These are phyloP conservation scores for Mycena citricolor DNA, from an alignment of 1,284 basidiomycete species.

Conservation along the genomic window DNA sequence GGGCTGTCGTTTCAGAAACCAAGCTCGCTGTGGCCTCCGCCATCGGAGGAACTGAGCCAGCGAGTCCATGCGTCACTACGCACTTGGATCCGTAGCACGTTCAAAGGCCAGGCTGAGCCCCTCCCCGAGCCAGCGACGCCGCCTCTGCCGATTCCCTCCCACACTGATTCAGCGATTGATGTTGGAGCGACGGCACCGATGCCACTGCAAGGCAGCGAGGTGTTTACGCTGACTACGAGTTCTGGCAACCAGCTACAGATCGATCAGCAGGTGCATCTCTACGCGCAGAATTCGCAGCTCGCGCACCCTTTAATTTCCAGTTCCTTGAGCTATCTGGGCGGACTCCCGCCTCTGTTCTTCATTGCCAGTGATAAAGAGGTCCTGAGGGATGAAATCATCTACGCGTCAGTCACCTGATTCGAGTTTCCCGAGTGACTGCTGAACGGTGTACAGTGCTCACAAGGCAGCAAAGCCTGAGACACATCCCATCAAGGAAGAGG, in stretches of 20 bases:
- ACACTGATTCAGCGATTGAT: slow-evolving; percentile 29
- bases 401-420: slow-evolving; percentile 57
- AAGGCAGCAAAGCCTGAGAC: slow-evolving; percentile 84
- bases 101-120: slow-evolving; percentile 32
- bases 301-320: slow-evolving; percentile 88
- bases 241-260: slow-evolving; percentile 48
- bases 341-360: slow-evolving; percentile 84
- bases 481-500: slow-evolving; percentile 67
- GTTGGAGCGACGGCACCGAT: slow-evolving; percentile 48
- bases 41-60: slow-evolving; percentile 68
- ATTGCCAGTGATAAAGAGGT: slow-evolving; percentile 92
- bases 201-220: slow-evolving; percentile 34
- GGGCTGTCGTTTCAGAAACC: slow-evolving; percentile 81
- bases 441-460: slow-evolving; percentile 77
- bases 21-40: slow-evolving; percentile 89
- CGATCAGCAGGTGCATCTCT: slow-evolving; percentile 82
- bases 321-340: slow-evolving; percentile 82
- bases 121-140: no score
- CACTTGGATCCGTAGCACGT: slow-evolving; percentile 59
- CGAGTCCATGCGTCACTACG: slow-evolving; percentile 65
- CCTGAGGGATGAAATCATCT: slow-evolving; percentile 89
- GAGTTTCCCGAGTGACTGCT: neutral
- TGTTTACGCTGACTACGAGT: slow-evolving; percentile 34
- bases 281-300: slow-evolving; percentile 83
- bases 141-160: slow-evolving; percentile 10